A percentile compares a stretch with the other conserved stretches of the same genome.
These are phyloP conservation scores for Solanum hybrid DNA, from an alignment of 305 asterid genomes.

Conservation along the genomic window DNA sequence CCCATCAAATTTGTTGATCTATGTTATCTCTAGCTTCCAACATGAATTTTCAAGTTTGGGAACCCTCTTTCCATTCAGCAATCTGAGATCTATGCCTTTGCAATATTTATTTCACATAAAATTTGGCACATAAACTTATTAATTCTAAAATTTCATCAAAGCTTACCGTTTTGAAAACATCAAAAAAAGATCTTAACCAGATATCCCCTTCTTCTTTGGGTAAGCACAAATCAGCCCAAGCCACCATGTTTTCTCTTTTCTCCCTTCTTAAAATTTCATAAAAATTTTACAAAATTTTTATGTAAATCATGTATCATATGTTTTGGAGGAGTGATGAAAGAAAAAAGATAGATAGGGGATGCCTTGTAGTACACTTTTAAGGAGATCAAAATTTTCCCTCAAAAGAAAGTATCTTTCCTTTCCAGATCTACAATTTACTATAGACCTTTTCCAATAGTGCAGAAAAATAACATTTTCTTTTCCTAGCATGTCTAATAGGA, in stretches of 20 bases:
- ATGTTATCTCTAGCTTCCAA: background rate
- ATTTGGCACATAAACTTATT: background rate
- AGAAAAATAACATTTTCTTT: background rate
- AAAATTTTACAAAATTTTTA: no score
- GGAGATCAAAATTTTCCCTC: background rate
- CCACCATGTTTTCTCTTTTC: background rate
- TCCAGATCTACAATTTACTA: background rate
- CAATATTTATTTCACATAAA: background rate
- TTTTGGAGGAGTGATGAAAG: background rate
- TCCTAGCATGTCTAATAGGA: background rate
- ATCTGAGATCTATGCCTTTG: background rate
- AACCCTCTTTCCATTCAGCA: background rate
- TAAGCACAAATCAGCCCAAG: background rate
- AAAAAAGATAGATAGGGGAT: no score
- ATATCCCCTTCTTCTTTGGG: background rate
- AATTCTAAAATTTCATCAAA: background rate
- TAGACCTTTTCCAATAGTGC: background rate
- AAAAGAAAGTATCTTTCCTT: background rate
- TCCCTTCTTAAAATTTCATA: background rate
- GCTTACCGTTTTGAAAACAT: background rate
- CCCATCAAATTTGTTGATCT: background rate
- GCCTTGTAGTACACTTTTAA: background rate
- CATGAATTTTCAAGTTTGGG: background rate
- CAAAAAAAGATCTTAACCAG: background rate
- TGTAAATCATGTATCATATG: background rate